Conservation (phyloP, 176 grass and related monocot species). For the Eleusine coracana region DNA sequence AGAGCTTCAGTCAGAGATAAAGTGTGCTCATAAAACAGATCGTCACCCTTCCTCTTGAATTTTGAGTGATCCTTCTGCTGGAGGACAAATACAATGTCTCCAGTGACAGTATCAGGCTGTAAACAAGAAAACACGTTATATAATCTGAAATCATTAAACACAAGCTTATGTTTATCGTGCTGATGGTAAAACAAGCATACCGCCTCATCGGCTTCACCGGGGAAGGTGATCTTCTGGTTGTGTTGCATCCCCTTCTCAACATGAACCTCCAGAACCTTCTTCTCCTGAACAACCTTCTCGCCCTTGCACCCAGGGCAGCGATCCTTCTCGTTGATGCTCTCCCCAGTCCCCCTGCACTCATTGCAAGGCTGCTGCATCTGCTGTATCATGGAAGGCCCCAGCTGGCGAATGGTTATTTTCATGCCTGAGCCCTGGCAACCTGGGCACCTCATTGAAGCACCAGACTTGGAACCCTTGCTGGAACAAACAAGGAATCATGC, state of each 20-base stretch:
- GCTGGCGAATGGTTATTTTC: constrained; percentile 91
- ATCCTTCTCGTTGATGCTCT: constrained; percentile 92
- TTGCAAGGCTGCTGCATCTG: constrained; percentile 98
- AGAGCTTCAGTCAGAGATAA: constrained; percentile 87
- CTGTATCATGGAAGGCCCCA: constrained; percentile 95
- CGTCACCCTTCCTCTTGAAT: constrained; percentile 92
- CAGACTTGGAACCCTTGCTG: constrained; percentile 97
- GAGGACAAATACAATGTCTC: constrained; percentile 91
- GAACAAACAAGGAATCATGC: constrained; percentile 10
- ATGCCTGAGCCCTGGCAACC: constrained; percentile 96
- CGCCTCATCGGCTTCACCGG: constrained; percentile 95
- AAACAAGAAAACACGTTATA: constrained; percentile 29
- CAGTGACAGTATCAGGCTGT: constrained; percentile 92
- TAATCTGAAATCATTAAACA: constrained; percentile 21
- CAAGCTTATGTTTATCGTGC: neutral
- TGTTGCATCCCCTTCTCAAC: constrained; percentile 99
- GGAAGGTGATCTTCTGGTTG: constrained; percentile 94
- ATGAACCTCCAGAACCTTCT: constrained; percentile 91
- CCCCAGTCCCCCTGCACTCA: constrained; percentile 93
- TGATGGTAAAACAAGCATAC: constrained; percentile 49
- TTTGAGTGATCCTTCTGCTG: constrained; percentile 96
- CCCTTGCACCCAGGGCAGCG: constrained; percentile 90
- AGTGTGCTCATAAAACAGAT: constrained; percentile 93
- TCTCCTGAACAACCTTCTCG: constrained; percentile 92
- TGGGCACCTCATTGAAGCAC: constrained; percentile 89